These are phyloP conservation scores for Hippophae tibetana DNA, from an alignment of 306 rosid genomes.

Conservation along the genomic window DNA sequence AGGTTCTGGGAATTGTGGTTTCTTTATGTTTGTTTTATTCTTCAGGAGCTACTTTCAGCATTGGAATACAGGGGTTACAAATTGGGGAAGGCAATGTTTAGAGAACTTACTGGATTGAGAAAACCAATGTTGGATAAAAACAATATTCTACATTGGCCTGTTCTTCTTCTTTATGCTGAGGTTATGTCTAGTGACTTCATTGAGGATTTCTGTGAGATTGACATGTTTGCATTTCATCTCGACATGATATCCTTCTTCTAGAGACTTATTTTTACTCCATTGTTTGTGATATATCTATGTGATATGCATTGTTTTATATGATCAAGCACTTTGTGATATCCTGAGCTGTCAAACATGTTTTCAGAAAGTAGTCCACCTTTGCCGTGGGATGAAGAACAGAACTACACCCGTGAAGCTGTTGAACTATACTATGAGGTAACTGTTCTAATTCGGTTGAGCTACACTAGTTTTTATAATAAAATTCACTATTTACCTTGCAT, in stretches of 20 bases:
- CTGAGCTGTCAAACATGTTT: conserved; percentile 72
- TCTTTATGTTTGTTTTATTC: conserved; percentile 17
- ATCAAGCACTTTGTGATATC: conserved; percentile 22
- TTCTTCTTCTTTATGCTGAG: conserved; percentile 85
- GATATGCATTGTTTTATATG: background rate
- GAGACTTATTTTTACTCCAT: conserved; percentile 1
- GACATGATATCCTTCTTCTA: conserved; percentile 78
- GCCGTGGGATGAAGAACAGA: conserved; percentile 68
- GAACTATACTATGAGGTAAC: conserved; percentile 82
- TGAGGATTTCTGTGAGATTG: conserved; percentile 90
- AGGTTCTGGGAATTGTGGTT: background rate
- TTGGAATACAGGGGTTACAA: conserved; percentile 63
- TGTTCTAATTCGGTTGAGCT: conserved; percentile 10
- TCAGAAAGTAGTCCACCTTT: conserved; percentile 59
- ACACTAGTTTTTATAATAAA: background rate
- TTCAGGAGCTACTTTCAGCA: conserved; percentile 58
- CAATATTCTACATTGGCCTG: conserved; percentile 90
- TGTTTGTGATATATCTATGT: conserved; percentile 4
- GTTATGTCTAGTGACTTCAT: conserved; percentile 94
- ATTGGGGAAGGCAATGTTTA: conserved; percentile 62
- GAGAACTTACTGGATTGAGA: conserved; percentile 60
- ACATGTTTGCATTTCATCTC: conserved; percentile 77
- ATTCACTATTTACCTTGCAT: background rate
- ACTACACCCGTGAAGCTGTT: conserved; percentile 53
- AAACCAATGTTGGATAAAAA: conserved; percentile 63